A percentile compares a stretch with the other conserved stretches of the same genome.
Conservation (phyloP, 441 rosid genomes). For the Eruca vesicaria region DNA sequence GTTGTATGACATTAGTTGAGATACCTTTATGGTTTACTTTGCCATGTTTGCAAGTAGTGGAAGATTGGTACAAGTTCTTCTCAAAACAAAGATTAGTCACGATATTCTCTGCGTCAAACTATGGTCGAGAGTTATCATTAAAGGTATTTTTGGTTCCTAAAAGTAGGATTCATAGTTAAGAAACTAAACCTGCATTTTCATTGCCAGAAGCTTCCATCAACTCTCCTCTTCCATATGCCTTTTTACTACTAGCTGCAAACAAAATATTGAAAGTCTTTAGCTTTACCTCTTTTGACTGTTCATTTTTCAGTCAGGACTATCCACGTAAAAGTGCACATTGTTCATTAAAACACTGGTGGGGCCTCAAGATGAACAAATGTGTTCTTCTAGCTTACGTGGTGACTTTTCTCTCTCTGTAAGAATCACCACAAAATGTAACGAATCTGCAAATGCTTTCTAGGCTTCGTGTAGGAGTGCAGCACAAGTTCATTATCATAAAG, state of each 20-base stretch:
- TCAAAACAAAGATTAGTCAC: no score
- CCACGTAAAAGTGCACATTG: constrained; percentile 59
- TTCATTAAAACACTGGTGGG: no score
- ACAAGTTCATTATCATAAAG: constrained; percentile 14
- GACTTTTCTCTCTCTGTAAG: neutral
- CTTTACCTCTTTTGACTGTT: neutral
- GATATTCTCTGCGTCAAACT: no score
- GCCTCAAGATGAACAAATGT: constrained; percentile 50
- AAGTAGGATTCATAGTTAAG: constrained; percentile 42
- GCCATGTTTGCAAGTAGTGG: no score
- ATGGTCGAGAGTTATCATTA: no score
- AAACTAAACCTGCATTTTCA: neutral
- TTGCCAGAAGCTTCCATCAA: neutral
- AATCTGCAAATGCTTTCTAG: neutral
- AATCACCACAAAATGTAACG: neutral
- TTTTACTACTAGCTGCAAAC: neutral
- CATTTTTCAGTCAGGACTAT: constrained; percentile 43
- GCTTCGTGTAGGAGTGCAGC: neutral
- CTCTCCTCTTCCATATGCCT: neutral
- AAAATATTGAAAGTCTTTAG: neutral
- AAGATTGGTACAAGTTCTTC: no score
- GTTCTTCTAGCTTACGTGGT: constrained; percentile 50
- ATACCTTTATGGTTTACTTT: no score
- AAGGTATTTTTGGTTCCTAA: no score
- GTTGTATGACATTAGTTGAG: no score